A percentile compares a stretch with the other conserved stretches of the same genome.
These are phyloP conservation scores for Parietaria judaica DNA, from an alignment of 306 rosid species.

Conservation along the genomic window DNA sequence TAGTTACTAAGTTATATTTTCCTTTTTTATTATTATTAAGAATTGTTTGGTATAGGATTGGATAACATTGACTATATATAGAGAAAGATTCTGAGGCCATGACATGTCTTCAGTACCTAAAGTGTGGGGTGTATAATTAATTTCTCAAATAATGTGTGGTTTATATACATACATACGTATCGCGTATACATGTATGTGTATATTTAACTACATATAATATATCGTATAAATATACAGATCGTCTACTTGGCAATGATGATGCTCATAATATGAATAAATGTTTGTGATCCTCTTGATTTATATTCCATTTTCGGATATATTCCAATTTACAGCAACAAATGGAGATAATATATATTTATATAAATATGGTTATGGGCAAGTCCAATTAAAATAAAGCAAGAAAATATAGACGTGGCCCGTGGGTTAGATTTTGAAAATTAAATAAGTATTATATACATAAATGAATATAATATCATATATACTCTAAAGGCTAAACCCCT, in stretches of 20 bases:
- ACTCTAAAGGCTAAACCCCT: neutral
- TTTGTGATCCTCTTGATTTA: neutral
- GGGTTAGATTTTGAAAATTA: neutral
- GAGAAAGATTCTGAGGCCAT: neutral
- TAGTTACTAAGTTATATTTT: neutral
- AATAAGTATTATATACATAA: neutral
- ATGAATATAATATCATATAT: neutral
- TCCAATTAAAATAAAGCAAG: constrained; percentile 5
- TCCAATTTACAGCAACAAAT: neutral
- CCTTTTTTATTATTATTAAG: neutral
- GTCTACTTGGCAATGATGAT: neutral
- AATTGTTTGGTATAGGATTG: neutral
- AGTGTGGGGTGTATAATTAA: constrained; percentile 2
- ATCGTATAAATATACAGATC: neutral
- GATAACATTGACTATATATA: neutral
- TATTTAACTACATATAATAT: neutral
- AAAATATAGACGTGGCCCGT: neutral
- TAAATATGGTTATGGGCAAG: constrained; percentile 9
- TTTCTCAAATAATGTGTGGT: neutral
- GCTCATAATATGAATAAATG: neutral
- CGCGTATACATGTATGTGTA: neutral
- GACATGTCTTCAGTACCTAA: constrained; percentile 8
- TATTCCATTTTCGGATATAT: constrained; percentile 4
- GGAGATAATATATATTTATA: neutral
- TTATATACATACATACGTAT: neutral